Percentiles rank a stretch among this genome's conserved stretches.
Evolutionary conservation across 176 grass and related monocot genomes (phyloP).

Genomic region (Ampelocalamus luodianensis): DNA sequence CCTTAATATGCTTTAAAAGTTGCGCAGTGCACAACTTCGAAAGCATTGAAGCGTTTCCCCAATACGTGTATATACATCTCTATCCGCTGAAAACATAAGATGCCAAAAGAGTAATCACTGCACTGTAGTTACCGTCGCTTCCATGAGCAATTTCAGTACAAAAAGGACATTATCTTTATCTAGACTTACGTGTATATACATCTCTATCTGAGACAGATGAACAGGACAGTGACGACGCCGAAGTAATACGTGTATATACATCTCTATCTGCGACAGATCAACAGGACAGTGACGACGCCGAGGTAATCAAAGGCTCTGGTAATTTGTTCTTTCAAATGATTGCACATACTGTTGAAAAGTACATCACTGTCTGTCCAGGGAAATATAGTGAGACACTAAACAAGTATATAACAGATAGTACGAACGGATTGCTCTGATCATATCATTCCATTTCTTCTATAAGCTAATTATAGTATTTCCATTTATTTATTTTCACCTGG

Average conservation of each 20-base stretch:
- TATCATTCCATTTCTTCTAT: not conserved
- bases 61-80: too few species aligned
- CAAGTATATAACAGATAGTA: not conserved
- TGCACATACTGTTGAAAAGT: not conserved
- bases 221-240: not conserved
- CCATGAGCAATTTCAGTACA: not conserved
- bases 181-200: not conserved
- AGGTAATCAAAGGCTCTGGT: not conserved
- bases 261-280: not conserved
- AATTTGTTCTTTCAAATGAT: conserved; percentile 28
- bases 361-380: not conserved
- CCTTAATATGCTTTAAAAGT: not conserved
- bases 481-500: not conserved
- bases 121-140: not conserved
- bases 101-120: not conserved
- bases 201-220: not conserved
- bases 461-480: not conserved
- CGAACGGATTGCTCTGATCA: not conserved
- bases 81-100: not conserved
- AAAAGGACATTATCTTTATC: not conserved
- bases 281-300: not conserved
- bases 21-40: not conserved
- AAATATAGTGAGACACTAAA: not conserved
- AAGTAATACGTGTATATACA: too few species aligned
- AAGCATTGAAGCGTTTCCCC: not conserved